Evolutionary conservation across 2,329 filamentous ascomycete genomes (phyloP).

Genomic region (Fusarium humuli): DNA sequence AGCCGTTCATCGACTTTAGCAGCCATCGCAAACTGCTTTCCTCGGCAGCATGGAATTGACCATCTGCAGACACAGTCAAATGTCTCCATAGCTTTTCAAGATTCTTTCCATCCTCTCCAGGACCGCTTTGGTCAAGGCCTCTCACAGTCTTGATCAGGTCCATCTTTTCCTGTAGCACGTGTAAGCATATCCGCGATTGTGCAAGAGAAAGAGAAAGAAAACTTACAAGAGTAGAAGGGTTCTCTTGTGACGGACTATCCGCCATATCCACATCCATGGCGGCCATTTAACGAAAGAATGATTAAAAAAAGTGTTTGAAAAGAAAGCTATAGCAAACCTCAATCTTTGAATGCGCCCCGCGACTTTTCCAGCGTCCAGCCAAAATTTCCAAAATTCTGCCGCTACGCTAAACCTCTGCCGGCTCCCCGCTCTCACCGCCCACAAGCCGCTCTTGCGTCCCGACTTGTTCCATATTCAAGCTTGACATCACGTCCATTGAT

Average conservation of each 20-base stretch:
- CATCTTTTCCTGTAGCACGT: slow-evolving; percentile 46
- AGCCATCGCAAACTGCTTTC: slow-evolving; percentile 72
- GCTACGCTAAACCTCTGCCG: slow-evolving; percentile 40
- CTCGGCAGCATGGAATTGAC: slow-evolving; percentile 64
- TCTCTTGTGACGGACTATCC: slow-evolving; percentile 15
- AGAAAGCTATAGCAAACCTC: slow-evolving; percentile 29
- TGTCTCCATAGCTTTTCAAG: slow-evolving; percentile 62
- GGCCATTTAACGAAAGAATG: slow-evolving; percentile 11
- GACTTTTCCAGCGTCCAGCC: slow-evolving; percentile 45
- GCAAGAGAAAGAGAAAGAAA: background rate
- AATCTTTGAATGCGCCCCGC: slow-evolving; percentile 40
- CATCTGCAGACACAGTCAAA: slow-evolving; percentile 57
- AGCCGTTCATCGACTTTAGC: slow-evolving; percentile 69
- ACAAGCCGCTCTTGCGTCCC: slow-evolving; percentile 54
- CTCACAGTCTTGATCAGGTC: slow-evolving; percentile 65
- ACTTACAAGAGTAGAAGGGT: slow-evolving; percentile 31
- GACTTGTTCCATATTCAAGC: slow-evolving; percentile 51
- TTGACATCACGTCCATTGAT: slow-evolving; percentile 50
- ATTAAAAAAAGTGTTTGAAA: slow-evolving; percentile 24
- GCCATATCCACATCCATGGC: slow-evolving; percentile 42
- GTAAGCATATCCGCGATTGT: slow-evolving; percentile 34
- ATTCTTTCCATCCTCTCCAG: slow-evolving; percentile 59
- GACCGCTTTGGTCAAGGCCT: slow-evolving; percentile 65
- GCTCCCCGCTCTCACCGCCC: slow-evolving; percentile 56
- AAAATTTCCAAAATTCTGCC: slow-evolving; percentile 64